Percentiles rank a stretch among this genome's conserved stretches.
Evolutionary conservation across 176 grass and related monocot genomes (phyloP).

Genomic region (Avena sativa): DNA sequence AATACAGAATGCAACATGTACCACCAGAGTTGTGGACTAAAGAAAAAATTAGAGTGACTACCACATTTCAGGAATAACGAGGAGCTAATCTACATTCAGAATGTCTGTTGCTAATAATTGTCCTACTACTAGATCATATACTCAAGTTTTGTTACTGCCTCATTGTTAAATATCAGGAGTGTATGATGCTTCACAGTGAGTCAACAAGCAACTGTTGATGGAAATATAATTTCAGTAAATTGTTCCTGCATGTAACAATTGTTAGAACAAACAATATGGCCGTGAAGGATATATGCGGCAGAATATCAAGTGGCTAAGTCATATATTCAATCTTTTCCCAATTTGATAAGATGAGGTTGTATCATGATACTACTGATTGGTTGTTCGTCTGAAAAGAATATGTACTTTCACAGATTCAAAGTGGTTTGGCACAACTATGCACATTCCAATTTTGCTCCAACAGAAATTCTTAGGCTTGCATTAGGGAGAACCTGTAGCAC

Average conservation of each 20-base stretch:
- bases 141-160: not conserved
- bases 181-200: not conserved
- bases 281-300: not conserved
- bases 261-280: slow-evolving; percentile 24
- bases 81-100: not conserved
- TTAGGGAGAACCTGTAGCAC: slow-evolving; percentile 67
- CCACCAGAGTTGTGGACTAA: not conserved
- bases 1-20: not conserved
- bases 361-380: no score
- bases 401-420: slow-evolving; percentile 49
- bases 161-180: slow-evolving; percentile 24
- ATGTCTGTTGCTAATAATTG: not conserved
- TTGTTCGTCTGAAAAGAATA: no score
- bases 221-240: slow-evolving; percentile 29
- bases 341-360: no score
- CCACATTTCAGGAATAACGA: not conserved
- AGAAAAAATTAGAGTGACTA: not conserved
- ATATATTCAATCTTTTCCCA: no score
- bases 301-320: not conserved
- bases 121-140: not conserved
- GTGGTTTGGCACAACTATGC: not conserved
- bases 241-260: slow-evolving; percentile 30
- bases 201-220: not conserved
- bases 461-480: slow-evolving; percentile 52
- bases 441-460: slow-evolving; percentile 61